Base-by-base conservation (phyloP, 2,329 filamentous ascomycete genomes). In the Cadophora sp. region DNA sequence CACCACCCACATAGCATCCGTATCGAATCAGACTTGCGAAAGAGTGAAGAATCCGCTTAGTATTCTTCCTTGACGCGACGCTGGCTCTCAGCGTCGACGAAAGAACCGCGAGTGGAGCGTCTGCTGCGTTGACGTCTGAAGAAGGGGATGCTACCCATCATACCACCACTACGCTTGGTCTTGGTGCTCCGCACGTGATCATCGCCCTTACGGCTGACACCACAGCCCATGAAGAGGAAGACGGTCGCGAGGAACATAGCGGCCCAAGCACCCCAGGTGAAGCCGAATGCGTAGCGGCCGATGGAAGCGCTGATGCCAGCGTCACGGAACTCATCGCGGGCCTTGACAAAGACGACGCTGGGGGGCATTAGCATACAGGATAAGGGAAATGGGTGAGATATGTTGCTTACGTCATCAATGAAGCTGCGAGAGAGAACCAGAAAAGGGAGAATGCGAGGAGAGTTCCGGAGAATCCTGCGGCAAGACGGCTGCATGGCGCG, bases 191-290 rank as follows among this genome's bases (percentile, higher is more conserved):
- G 55, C 20, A 70, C 66, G 43, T 66, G 61, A 27, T 71, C 72
- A 39, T 70, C 66, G 63, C 71, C 81, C 45, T 53, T 53, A 47
- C 86, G 81, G 33, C 78, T 76, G 48, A 67, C 58, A 47, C 74
- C 62, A 69, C 87, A 85, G 62, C 88, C 88, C 39, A 89, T 64
- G 78, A 85, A 91, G 81, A 94, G 92, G 66, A 93, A 80, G 36
- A 92, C 72, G 4, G 85, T 86, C 18, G 90, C 85, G 71, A 94
- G 78, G 71, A 93, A 80, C 73, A 92, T 85, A 63, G 85, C 85
- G 11, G 85, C 86, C 79, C 89, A 88, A 1, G 91, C 85, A 18
- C 84, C 89, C 92, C 92, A 96, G 70, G 88, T 89, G 81, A 94
- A 95, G 53, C 86, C 92, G 75, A 93, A 92, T 22, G 88, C 90